A percentile compares a stretch with the other conserved stretches of the same genome.
These are phyloP conservation scores for Elsinoe ampelina DNA, from an alignment of 2,329 filamentous ascomycete genomes.

Conservation along the genomic window DNA sequence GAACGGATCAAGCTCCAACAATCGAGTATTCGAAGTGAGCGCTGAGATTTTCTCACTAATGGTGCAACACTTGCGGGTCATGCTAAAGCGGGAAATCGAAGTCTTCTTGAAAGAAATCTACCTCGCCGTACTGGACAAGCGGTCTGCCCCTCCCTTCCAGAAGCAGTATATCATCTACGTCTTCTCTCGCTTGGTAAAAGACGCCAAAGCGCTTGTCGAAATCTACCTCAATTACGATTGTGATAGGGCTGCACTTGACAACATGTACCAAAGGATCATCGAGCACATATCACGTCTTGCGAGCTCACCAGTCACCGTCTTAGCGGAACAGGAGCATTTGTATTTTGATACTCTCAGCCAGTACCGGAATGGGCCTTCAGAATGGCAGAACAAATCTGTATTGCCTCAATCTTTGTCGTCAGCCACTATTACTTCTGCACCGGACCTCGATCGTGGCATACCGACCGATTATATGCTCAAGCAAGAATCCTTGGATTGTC, in stretches of 20 bases:
- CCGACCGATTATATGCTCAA: constrained; percentile 89
- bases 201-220: constrained; percentile 83
- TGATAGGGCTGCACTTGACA: constrained; percentile 82
- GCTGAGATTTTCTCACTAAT: constrained; percentile 98
- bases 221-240: constrained; percentile 98
- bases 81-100: constrained; percentile 97
- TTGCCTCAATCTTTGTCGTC: constrained; percentile 80
- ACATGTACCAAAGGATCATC: constrained; percentile 90
- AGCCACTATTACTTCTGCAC: constrained; percentile 52
- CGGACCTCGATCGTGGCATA: constrained; percentile 46
- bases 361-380: constrained; percentile 44
- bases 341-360: constrained; percentile 72
- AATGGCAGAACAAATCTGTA: constrained; percentile 82
- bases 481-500: constrained; percentile 73
- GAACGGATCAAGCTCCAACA: constrained; percentile 89
- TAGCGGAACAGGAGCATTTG: constrained; percentile 67
- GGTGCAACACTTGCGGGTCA: constrained; percentile 83
- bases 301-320: constrained; percentile 66
- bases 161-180: constrained; percentile 87
- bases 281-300: constrained; percentile 87
- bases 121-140: constrained; percentile 78
- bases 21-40: constrained; percentile 86
- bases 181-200: constrained; percentile 71
- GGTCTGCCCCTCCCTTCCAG: constrained; percentile 76
- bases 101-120: constrained; percentile 98